Percentiles rank a stretch among this genome's conserved stretches.
phyloP scores from a whole-genome alignment of 768 basidiomycete species.

The Antrodiella citrinella region DNA sequence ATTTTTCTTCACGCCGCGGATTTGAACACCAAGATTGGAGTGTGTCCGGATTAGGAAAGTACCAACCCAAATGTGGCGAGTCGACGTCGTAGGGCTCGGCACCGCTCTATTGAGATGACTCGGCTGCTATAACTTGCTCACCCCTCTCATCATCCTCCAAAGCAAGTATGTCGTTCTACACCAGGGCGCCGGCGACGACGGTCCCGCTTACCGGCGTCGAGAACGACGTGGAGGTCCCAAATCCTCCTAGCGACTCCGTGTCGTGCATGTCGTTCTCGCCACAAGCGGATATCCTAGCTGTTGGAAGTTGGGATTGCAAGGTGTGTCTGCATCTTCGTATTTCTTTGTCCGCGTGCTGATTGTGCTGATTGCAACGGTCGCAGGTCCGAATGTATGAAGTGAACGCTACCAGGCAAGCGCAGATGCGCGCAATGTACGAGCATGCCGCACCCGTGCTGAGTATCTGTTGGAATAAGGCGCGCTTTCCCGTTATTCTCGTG shows the following conservation, averaged over 20 bases:
- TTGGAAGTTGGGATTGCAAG: constrained; percentile 91
- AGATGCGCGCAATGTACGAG: constrained; percentile 82
- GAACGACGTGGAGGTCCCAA: constrained; percentile 74
- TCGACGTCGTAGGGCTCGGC: background rate
- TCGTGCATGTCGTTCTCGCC: constrained; percentile 80
- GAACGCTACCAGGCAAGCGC: constrained; percentile 65
- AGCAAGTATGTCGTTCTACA: background rate
- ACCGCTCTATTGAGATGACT: background rate
- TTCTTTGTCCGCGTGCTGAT: background rate
- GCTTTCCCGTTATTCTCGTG: constrained; percentile 14
- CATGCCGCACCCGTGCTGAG: constrained; percentile 88
- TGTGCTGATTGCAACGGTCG: background rate
- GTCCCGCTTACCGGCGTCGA: background rate
- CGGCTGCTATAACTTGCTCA: background rate
- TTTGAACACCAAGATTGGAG: too few species aligned
- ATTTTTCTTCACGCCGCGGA: too few species aligned
- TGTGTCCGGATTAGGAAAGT: background rate
- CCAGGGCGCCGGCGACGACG: background rate
- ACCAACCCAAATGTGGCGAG: background rate
- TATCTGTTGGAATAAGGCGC: constrained; percentile 86
- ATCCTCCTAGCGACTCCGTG: constrained; percentile 82
- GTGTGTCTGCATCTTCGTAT: constrained; percentile 39
- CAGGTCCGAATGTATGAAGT: constrained; percentile 94
- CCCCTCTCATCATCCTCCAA: background rate
- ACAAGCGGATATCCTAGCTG: constrained; percentile 82